phyloP scores from a whole-genome alignment of 305 asterid genomes.

The Ilex paraguariensis region DNA sequence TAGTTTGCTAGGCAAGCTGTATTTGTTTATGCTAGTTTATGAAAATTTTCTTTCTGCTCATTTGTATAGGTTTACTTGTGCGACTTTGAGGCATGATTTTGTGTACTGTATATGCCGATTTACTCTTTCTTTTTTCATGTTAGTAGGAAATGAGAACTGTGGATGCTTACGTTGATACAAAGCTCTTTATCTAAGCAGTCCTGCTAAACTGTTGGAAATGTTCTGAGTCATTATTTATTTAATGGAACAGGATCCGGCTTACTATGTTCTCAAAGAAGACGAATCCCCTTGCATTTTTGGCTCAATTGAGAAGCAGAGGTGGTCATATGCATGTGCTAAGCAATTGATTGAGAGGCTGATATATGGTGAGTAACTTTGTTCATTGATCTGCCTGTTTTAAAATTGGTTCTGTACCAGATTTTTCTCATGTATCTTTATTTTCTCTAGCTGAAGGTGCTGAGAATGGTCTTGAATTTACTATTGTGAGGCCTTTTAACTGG shows the following conservation, averaged over 20 bases:
- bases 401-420: neutral
- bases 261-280: constrained; percentile 58
- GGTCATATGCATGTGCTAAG: constrained; percentile 82
- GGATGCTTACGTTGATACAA: too few relatives aligned
- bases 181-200: too few relatives aligned
- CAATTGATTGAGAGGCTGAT: constrained; percentile 72
- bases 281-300: constrained; percentile 73
- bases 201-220: too few relatives aligned
- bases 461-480: constrained; percentile 79
- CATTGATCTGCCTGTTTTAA: constrained; percentile 9
- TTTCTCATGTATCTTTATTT: constrained; percentile 17
- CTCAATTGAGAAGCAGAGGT: constrained; percentile 67
- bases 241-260: constrained; percentile 54
- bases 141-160: too few relatives aligned
- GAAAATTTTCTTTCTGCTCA: too few relatives aligned
- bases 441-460: constrained; percentile 88
- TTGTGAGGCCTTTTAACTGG: constrained; percentile 91
- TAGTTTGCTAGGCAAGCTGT: too few relatives aligned
- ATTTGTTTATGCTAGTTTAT: too few relatives aligned
- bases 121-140: too few relatives aligned
- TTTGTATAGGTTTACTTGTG: too few relatives aligned
- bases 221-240: neutral
- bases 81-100: too few relatives aligned
- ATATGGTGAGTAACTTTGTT: constrained; percentile 46
- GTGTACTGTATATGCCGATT: too few relatives aligned